phyloP scores from a whole-genome alignment of 2,329 filamentous ascomycete genomes.

The Diaporthe vexans region DNA sequence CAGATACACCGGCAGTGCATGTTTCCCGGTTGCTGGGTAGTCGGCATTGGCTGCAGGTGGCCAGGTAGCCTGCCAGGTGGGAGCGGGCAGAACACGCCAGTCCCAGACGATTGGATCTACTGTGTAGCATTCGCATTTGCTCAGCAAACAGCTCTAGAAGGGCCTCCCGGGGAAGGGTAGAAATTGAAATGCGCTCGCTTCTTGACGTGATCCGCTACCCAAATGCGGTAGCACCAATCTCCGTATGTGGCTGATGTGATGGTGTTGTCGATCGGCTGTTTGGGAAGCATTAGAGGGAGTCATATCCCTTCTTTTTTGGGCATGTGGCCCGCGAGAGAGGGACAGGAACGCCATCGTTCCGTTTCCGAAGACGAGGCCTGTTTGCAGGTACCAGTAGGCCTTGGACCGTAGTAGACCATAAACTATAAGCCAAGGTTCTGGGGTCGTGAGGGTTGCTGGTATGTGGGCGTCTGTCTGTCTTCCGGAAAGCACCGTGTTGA shows the following conservation, averaged over 20 bases:
- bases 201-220: background rate
- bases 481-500: constrained; percentile 4
- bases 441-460: constrained; percentile 5
- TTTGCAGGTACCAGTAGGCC: background rate
- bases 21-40: constrained; percentile 7
- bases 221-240: constrained; percentile 9
- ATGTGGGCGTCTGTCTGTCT: background rate
- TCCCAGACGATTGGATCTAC: constrained; percentile 18
- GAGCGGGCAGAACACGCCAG: constrained; percentile 9
- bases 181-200: background rate
- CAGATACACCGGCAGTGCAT: constrained; percentile 13
- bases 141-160: background rate
- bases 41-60: background rate
- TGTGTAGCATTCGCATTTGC: constrained; percentile 21
- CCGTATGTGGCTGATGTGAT: constrained; percentile 25
- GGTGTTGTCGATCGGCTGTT: constrained; percentile 30
- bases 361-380: constrained; percentile 5
- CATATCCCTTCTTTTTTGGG: constrained; percentile 21
- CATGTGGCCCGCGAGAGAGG: constrained; percentile 13
- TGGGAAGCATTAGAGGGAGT: constrained; percentile 10
- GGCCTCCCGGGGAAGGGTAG: background rate
- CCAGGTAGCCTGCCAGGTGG: background rate
- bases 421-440: constrained; percentile 18
- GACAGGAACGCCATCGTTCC: background rate
- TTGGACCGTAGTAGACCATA: background rate